Conservation (phyloP, 2,329 filamentous ascomycete species). For the Aspergillus carbonarius region DNA sequence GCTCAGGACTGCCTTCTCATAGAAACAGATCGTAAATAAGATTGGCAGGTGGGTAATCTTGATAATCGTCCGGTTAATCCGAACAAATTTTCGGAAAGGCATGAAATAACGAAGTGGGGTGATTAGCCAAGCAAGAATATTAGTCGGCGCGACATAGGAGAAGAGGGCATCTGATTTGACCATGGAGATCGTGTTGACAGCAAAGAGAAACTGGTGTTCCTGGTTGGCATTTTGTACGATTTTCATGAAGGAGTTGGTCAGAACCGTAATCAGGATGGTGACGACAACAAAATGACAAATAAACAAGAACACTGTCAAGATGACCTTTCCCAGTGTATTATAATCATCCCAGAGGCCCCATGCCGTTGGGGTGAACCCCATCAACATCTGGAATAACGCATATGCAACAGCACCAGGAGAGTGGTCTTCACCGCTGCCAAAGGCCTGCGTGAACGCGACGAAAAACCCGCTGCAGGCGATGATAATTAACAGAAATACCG, state of each 20-base stretch:
- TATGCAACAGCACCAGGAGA: constrained; percentile 77
- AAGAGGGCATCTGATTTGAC: constrained; percentile 97
- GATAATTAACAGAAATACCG: constrained; percentile 78
- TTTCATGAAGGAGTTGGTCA: constrained; percentile 94
- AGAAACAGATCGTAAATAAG: constrained; percentile 80
- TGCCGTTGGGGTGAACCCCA: constrained; percentile 93
- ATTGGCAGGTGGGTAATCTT: constrained; percentile 88
- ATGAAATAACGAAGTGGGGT: constrained; percentile 80
- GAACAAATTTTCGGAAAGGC: constrained; percentile 77
- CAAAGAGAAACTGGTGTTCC: constrained; percentile 89
- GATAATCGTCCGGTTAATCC: constrained; percentile 85
- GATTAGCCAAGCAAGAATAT: constrained; percentile 85
- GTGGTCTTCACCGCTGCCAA: constrained; percentile 60
- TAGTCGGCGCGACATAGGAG: constrained; percentile 87
- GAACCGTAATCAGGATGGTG: constrained; percentile 90
- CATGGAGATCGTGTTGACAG: constrained; percentile 96
- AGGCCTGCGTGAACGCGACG: constrained; percentile 86
- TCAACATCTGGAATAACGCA: constrained; percentile 86
- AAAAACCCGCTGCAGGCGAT: constrained; percentile 94
- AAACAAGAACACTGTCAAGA: constrained; percentile 81
- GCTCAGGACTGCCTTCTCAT: constrained; percentile 78
- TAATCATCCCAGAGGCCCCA: constrained; percentile 87
- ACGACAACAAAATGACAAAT: constrained; percentile 95
- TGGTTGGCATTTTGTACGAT: constrained; percentile 92
- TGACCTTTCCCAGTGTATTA: constrained; percentile 71